phyloP scores from a whole-genome alignment of 495 filamentous ascomycete genomes.

The Hypoxylon trugodes region DNA sequence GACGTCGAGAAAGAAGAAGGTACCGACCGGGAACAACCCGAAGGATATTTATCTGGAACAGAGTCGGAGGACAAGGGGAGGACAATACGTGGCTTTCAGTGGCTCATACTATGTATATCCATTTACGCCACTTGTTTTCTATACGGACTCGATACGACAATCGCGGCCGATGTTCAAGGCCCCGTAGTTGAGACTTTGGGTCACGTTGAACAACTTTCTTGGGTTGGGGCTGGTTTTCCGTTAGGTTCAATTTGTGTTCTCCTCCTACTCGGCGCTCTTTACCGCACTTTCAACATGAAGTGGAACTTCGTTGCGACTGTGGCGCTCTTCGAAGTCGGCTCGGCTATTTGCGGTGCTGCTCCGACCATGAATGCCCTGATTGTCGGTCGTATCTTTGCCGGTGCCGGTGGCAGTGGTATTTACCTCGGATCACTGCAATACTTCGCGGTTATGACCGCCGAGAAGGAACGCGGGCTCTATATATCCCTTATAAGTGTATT shows the following conservation, averaged over 20 bases:
- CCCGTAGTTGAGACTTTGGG: neutral
- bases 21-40: neutral
- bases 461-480: neutral
- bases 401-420: neutral
- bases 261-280: neutral
- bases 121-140: neutral
- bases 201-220: neutral
- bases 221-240: neutral
- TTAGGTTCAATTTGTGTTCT: neutral
- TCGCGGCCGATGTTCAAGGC: conserved; percentile 1
- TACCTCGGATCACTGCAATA: neutral
- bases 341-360: neutral
- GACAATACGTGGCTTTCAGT: neutral
- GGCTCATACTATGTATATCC: neutral
- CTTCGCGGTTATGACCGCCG: neutral
- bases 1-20: neutral
- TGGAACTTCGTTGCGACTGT: neutral
- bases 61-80: neutral
- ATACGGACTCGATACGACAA: neutral
- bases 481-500: conserved; percentile 48
- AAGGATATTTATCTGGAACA: neutral
- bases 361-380: conserved; percentile 1
- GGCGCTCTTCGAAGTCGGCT: neutral
- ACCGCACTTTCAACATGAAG: neutral
- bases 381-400: neutral